Percentiles rank a stretch among this genome's conserved stretches.
These are phyloP conservation scores for Ammopiptanthus mongolicus DNA, from an alignment of 306 rosid species.

Conservation along the genomic window DNA sequence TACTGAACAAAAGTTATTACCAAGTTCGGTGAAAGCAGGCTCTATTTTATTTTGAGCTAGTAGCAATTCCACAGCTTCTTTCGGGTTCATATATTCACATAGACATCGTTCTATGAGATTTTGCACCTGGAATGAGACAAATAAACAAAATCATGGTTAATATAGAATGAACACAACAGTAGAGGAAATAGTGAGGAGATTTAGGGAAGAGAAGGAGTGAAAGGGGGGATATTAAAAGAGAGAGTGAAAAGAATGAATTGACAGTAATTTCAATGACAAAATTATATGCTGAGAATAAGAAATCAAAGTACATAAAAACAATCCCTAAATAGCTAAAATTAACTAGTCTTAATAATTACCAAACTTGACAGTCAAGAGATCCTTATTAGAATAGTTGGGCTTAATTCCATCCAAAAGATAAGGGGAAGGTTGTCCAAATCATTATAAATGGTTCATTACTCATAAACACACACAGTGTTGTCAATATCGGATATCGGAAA, in stretches of 20 bases:
- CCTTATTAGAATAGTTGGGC: neutral
- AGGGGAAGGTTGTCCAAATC: too few relatives aligned
- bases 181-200: neutral
- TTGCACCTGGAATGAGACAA: slow-evolving; percentile 56
- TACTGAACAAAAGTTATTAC: slow-evolving; percentile 33
- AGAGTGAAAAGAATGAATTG: neutral
- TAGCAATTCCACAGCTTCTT: slow-evolving; percentile 67
- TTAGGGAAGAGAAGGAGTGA: neutral
- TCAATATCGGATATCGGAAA: too few relatives aligned
- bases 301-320: neutral
- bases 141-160: neutral
- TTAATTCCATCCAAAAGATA: too few relatives aligned
- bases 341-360: neutral
- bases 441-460: too few relatives aligned
- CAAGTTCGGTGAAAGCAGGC: slow-evolving; percentile 83
- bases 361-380: neutral
- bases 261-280: neutral
- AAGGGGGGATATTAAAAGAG: neutral
- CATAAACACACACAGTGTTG: too few relatives aligned
- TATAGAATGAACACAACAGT: neutral
- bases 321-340: neutral
- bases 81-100: slow-evolving; percentile 68
- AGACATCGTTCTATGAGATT: slow-evolving; percentile 77
- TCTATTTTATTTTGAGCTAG: slow-evolving; percentile 62
- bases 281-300: neutral